These are phyloP conservation scores for Sanghuangporus weigelae DNA, from an alignment of 1,284 basidiomycete species.

Conservation along the genomic window DNA sequence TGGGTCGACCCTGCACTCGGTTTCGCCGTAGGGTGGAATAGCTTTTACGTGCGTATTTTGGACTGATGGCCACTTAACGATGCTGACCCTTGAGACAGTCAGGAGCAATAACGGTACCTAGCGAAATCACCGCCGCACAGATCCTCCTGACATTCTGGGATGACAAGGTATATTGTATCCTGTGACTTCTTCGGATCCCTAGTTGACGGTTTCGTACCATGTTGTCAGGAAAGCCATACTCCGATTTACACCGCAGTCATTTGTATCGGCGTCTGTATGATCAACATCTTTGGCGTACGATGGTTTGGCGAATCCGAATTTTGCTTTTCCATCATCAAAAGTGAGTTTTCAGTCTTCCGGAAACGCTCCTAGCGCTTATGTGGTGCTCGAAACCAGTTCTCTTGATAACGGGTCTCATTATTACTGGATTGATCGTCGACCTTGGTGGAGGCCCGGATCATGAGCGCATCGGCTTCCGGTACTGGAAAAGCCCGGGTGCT, in stretches of 20 bases:
- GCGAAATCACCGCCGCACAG: constrained; percentile 14
- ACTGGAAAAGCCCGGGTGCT: constrained; percentile 71
- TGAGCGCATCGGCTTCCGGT: constrained; percentile 59
- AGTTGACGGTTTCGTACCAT: background rate
- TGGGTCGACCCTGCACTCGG: constrained; percentile 67
- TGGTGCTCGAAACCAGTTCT: constrained; percentile 32
- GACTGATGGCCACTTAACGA: background rate
- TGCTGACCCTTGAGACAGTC: background rate
- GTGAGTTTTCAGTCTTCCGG: constrained; percentile 30
- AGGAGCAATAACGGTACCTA: constrained; percentile 11
- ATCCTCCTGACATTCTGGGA: constrained; percentile 81
- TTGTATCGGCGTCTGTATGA: constrained; percentile 51
- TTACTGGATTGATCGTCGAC: constrained; percentile 63
- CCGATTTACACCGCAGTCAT: constrained; percentile 62
- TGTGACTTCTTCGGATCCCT: background rate
- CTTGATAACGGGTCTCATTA: constrained; percentile 55
- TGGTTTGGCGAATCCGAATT: constrained; percentile 71
- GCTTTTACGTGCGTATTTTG: constrained; percentile 11
- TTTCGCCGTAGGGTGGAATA: constrained; percentile 17
- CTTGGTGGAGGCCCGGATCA: constrained; percentile 62
- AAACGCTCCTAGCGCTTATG: background rate
- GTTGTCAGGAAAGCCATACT: constrained; percentile 40
- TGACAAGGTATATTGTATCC: constrained; percentile 35
- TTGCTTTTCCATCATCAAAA: constrained; percentile 56
- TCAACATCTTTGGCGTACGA: constrained; percentile 76